These are phyloP conservation scores for Maudiozyma humilis DNA, from an alignment of 1,139 yeast species.

Conservation along the genomic window DNA sequence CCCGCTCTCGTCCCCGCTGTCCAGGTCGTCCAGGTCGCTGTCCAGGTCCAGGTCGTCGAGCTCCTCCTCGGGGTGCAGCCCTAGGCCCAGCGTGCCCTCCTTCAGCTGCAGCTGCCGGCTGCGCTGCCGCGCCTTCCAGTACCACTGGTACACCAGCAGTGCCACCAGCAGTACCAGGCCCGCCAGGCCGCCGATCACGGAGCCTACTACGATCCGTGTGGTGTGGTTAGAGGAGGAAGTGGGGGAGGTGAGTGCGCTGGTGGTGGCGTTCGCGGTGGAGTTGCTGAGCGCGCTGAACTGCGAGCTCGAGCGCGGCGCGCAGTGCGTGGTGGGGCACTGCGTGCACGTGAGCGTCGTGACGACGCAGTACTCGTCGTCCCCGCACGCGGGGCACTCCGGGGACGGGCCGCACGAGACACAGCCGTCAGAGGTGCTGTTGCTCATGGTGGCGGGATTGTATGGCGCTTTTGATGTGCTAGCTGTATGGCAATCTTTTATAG, in stretches of 20 bases:
- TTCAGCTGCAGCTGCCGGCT: conserved; percentile 7
- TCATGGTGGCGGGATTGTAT: neutral
- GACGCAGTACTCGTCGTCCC: conserved; percentile 43
- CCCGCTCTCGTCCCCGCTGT: conserved; percentile 3
- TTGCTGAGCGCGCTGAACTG: conserved; percentile 10
- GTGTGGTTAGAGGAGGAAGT: conserved; percentile 31
- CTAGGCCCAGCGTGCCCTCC: conserved; percentile 12
- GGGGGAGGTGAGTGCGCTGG: neutral
- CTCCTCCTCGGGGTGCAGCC: conserved; percentile 10
- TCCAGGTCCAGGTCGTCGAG: conserved; percentile 7
- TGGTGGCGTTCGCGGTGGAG: conserved; percentile 3
- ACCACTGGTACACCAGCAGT: conserved; percentile 34
- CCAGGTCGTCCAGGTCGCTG: conserved; percentile 7
- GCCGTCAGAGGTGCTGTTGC: conserved; percentile 16
- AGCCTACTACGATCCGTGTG: conserved; percentile 44
- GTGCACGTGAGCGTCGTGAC: conserved; percentile 47
- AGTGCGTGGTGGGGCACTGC: conserved; percentile 49
- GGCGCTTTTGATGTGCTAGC: neutral
- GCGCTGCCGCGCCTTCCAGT: conserved; percentile 31
- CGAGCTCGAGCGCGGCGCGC: conserved; percentile 31
- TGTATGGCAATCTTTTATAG: neutral
- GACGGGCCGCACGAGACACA: conserved; percentile 45
- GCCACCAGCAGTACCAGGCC: conserved; percentile 35
- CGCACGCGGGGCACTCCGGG: conserved; percentile 48
- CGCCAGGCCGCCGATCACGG: conserved; percentile 48